A percentile compares a stretch with the other conserved stretches of the same genome.
phyloP scores from a whole-genome alignment of 768 basidiomycete genomes.

The Russula ochroleuca region DNA sequence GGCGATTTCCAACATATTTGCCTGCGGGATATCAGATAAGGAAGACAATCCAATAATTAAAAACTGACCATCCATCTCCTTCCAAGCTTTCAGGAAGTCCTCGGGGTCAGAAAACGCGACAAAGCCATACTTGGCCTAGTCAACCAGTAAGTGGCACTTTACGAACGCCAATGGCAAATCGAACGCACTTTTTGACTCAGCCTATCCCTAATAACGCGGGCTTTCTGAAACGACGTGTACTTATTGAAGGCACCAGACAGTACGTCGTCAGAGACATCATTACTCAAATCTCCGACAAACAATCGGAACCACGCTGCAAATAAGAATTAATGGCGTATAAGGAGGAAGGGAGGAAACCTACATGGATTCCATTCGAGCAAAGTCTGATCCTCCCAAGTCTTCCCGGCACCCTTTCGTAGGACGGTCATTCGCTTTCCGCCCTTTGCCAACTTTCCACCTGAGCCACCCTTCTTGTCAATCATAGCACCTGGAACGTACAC shows the following conservation, averaged over 20 bases:
- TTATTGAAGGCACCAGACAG: conserved; percentile 90
- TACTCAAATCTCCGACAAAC: conserved; percentile 96
- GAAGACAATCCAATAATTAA: background rate
- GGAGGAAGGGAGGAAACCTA: conserved; percentile 40
- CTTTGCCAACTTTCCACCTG: conserved; percentile 81
- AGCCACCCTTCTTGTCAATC: conserved; percentile 82
- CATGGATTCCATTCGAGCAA: conserved; percentile 96
- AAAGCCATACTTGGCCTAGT: conserved; percentile 92
- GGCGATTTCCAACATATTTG: conserved; percentile 97
- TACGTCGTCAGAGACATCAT: conserved; percentile 96
- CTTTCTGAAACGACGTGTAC: conserved; percentile 91
- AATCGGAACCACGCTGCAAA: conserved; percentile 88
- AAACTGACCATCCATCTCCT: conserved; percentile 93
- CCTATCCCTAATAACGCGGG: conserved; percentile 90
- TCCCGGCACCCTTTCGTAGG: conserved; percentile 90
- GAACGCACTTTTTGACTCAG: conserved; percentile 80
- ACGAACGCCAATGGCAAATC: background rate
- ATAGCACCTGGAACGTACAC: conserved; percentile 90
- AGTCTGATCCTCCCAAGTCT: conserved; percentile 98
- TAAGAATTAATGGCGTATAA: conserved; percentile 16
- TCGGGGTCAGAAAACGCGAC: conserved; percentile 98
- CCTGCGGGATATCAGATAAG: conserved; percentile 43
- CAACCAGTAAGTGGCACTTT: conserved; percentile 18
- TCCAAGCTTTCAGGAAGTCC: conserved; percentile 98
- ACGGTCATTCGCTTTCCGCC: conserved; percentile 93